Evolutionary conservation across 2,329 filamentous ascomycete genomes (phyloP).

Genomic region (Venturia effusa): DNA sequence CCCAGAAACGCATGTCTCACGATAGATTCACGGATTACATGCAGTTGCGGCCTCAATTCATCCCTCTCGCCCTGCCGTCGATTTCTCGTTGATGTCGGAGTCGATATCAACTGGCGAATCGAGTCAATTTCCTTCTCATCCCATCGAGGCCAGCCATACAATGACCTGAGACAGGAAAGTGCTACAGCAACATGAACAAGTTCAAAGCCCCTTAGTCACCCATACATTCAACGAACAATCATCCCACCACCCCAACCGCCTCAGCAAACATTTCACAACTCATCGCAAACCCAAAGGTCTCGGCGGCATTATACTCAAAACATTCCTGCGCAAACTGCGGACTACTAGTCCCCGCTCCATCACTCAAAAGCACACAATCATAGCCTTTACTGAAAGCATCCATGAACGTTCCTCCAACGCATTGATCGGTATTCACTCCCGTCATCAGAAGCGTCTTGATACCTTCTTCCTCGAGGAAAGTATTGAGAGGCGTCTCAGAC

Average conservation of each 20-base stretch:
- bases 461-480: conserved; percentile 29
- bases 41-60: no score
- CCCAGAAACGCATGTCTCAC: no score
- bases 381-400: conserved; percentile 47
- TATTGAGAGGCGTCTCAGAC: conserved; percentile 30
- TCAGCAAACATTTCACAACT: conserved; percentile 20
- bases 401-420: conserved; percentile 44
- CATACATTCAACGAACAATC: no score
- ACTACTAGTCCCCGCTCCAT: conserved; percentile 43
- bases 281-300: conserved; percentile 23
- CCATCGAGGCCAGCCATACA: no score
- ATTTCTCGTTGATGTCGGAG: no score
- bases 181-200: no score
- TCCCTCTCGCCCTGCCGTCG: no score
- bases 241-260: conserved; percentile 11
- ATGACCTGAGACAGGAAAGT: no score
- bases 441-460: conserved; percentile 44
- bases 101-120: no score
- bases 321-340: conserved; percentile 26
- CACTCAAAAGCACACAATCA: conserved; percentile 45
- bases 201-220: no score
- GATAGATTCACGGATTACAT: no score
- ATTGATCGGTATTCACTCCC: conserved; percentile 53
- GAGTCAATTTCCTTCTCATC: no score
- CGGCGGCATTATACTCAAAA: conserved; percentile 25